A percentile compares a stretch with the other conserved stretches of the same genome.
phyloP scores from a whole-genome alignment of 345 rosid genomes.

The Iberis pinnata region DNA sequence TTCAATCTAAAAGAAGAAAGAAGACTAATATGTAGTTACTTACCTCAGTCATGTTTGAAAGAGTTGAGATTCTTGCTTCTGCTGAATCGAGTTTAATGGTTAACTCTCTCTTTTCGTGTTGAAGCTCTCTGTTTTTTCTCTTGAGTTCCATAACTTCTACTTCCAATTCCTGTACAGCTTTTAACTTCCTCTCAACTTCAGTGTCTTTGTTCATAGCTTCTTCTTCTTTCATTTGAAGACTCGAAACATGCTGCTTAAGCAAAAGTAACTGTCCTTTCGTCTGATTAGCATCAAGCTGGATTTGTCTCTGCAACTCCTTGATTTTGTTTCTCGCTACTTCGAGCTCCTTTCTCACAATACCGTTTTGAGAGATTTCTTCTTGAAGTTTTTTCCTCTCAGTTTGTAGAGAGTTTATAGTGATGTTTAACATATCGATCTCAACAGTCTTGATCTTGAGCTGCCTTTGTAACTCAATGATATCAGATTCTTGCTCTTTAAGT shows the following conservation, averaged over 20 bases:
- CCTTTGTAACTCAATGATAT: slow-evolving; percentile 60
- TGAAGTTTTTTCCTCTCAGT: slow-evolving; percentile 85
- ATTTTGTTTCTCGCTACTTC: slow-evolving; percentile 73
- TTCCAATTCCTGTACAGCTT: slow-evolving; percentile 65
- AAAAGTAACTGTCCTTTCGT: slow-evolving; percentile 82
- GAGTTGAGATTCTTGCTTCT: slow-evolving; percentile 58
- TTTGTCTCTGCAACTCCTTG: slow-evolving; percentile 83
- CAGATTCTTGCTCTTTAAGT: slow-evolving; percentile 83
- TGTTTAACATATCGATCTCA: slow-evolving; percentile 86
- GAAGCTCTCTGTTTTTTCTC: slow-evolving; percentile 90
- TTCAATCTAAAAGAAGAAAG: not conserved
- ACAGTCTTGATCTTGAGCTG: slow-evolving; percentile 92
- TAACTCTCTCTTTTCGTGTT: slow-evolving; percentile 86
- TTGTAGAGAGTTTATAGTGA: slow-evolving; percentile 75
- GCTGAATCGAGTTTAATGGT: slow-evolving; percentile 74
- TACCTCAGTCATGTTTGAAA: slow-evolving; percentile 93
- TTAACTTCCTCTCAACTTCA: slow-evolving; percentile 65
- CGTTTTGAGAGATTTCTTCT: slow-evolving; percentile 55
- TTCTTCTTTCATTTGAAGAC: slow-evolving; percentile 76
- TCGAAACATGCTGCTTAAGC: slow-evolving; percentile 86
- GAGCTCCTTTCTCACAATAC: slow-evolving; percentile 56
- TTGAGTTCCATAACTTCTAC: slow-evolving; percentile 81
- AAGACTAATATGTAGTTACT: slow-evolving; percentile 7
- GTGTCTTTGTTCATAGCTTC: slow-evolving; percentile 66
- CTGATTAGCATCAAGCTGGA: slow-evolving; percentile 89